Conservation (phyloP, 2,329 filamentous ascomycete genomes). For the Hymenoscyphus occultus region DNA sequence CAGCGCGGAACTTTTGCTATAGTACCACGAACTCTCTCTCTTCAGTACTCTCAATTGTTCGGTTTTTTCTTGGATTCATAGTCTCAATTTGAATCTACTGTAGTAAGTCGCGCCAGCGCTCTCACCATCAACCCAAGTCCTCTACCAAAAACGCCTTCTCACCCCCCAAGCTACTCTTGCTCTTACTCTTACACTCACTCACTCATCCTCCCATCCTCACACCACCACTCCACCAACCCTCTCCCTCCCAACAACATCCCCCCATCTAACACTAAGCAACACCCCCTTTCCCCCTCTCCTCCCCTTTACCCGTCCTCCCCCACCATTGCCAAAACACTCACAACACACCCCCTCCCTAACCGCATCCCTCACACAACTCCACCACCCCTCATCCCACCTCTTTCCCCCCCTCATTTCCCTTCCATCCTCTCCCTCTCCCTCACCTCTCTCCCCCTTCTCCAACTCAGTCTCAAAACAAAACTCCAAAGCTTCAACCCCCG, state of each 20-base stretch:
- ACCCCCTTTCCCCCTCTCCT: neutral
- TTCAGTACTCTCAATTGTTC: no score
- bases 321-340: neutral
- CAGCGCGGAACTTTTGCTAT: no score
- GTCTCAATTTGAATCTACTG: no score
- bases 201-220: neutral
- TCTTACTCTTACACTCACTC: neutral
- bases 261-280: neutral
- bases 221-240: neutral
- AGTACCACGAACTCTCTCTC: no score
- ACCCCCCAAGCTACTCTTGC: no score
- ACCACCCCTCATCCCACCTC: conserved; percentile 13
- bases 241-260: neutral
- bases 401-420: neutral
- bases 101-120: no score
- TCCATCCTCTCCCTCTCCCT: no score
- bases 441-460: no score
- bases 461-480: conserved; percentile 12
- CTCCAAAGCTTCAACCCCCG: conserved; percentile 13
- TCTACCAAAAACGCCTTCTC: no score
- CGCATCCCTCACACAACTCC: conserved; percentile 17
- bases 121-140: no score
- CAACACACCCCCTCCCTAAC: conserved; percentile 17
- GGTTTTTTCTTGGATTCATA: no score
- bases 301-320: neutral